Percentiles rank a stretch among this genome's conserved stretches.
These are phyloP conservation scores for Syzygium syzygioides DNA, from an alignment of 441 rosid genomes.

Conservation along the genomic window DNA sequence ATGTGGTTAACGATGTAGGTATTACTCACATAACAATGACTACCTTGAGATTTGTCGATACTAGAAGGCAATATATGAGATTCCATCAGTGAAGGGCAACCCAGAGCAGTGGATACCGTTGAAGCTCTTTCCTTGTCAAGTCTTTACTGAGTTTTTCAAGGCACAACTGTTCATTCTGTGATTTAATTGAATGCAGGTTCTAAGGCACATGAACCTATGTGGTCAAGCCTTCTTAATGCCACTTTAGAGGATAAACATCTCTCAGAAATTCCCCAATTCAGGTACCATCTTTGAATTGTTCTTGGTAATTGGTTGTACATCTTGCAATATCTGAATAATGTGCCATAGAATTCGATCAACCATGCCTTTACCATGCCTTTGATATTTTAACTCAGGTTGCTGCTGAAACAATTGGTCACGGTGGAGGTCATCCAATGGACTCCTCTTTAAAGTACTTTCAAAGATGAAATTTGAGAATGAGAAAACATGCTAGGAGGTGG, in stretches of 20 bases:
- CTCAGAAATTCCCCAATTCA: slow-evolving; percentile 72
- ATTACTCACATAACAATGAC: slow-evolving; percentile 72
- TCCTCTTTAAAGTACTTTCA: too few species aligned
- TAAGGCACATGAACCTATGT: slow-evolving; percentile 92
- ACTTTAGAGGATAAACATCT: slow-evolving; percentile 79
- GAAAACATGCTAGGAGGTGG: too few species aligned
- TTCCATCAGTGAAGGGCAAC: slow-evolving; percentile 69
- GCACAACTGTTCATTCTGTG: slow-evolving; percentile 4
- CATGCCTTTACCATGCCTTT: too few species aligned
- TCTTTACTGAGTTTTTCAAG: not conserved
- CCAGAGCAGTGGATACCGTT: slow-evolving; percentile 76
- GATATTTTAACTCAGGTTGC: too few species aligned
- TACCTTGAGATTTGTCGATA: slow-evolving; percentile 89
- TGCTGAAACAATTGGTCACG: too few species aligned
- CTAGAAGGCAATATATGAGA: slow-evolving; percentile 89
- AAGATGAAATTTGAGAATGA: too few species aligned
- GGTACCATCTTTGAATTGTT: slow-evolving; percentile 27
- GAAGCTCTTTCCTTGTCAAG: slow-evolving; percentile 10
- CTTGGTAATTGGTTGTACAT: too few species aligned
- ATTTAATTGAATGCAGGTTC: slow-evolving; percentile 32
- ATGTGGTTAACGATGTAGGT: slow-evolving; percentile 32
- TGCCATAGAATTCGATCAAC: too few species aligned
- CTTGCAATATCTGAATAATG: too few species aligned
- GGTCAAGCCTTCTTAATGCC: slow-evolving; percentile 83
- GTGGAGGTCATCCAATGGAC: too few species aligned